These are phyloP conservation scores for Spergularia azorica DNA, from an alignment of 179 eudicot species.

Conservation along the genomic window DNA sequence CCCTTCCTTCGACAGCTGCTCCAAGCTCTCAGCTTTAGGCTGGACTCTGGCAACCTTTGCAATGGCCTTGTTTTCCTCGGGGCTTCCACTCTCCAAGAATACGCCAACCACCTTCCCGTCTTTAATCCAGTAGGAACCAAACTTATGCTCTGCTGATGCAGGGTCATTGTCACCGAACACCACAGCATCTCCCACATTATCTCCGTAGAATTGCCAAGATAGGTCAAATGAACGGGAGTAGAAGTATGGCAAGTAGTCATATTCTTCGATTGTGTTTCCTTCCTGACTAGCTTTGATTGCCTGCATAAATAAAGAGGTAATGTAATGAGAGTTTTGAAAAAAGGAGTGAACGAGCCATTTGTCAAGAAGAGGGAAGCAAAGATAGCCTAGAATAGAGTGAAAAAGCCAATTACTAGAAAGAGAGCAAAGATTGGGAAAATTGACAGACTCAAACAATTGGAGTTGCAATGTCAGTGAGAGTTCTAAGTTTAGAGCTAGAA, in stretches of 20 bases:
- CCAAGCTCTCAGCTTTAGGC: slow-evolving; percentile 67
- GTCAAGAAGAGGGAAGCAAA: no score
- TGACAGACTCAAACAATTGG: no score
- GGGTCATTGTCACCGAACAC: slow-evolving; percentile 77
- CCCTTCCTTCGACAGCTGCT: slow-evolving; percentile 72
- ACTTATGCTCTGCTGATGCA: slow-evolving; percentile 65
- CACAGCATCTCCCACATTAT: slow-evolving; percentile 83
- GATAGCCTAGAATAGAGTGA: no score
- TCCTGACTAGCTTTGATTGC: slow-evolving; percentile 75
- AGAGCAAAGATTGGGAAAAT: no score
- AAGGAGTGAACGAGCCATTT: no score
- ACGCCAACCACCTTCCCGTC: slow-evolving; percentile 87
- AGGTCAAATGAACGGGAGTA: slow-evolving; percentile 89
- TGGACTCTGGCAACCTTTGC: slow-evolving; percentile 82
- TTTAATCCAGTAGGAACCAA: slow-evolving; percentile 90
- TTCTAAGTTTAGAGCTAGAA: no score
- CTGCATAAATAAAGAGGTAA: slow-evolving; percentile 35
- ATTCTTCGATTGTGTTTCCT: slow-evolving; percentile 65
- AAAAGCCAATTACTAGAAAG: no score
- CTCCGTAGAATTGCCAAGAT: slow-evolving; percentile 96
- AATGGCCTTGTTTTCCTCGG: slow-evolving; percentile 93
- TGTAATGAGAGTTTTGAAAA: no score
- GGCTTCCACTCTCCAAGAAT: slow-evolving; percentile 81
- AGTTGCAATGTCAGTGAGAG: no score
- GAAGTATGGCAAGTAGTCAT: slow-evolving; percentile 92